A percentile compares a stretch with the other conserved stretches of the same genome.
Evolutionary conservation across 2,329 filamentous ascomycete species (phyloP).

Genomic region (Aureobasidium sp.): DNA sequence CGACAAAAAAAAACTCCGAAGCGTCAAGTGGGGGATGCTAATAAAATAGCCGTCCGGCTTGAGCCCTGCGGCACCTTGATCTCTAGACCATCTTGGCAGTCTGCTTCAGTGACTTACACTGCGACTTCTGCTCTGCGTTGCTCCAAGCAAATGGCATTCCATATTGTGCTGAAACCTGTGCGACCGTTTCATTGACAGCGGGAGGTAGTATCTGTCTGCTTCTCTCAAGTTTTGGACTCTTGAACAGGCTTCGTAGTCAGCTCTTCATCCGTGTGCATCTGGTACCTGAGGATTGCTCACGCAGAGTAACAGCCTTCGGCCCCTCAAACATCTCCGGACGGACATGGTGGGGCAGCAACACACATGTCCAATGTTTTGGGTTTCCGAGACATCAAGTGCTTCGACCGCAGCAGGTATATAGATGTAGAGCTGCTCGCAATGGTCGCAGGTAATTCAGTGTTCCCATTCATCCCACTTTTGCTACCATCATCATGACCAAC

Average conservation of each 20-base stretch:
- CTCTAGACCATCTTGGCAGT: not conserved
- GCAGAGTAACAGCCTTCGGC: slow-evolving; percentile 14
- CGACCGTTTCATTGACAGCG: too few relatives aligned
- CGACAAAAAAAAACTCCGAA: slow-evolving; percentile 9
- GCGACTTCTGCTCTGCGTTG: too few relatives aligned
- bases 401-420: slow-evolving; percentile 7
- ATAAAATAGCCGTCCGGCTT: slow-evolving; percentile 6
- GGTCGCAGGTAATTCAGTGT: not conserved
- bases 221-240: too few relatives aligned
- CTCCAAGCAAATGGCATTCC: too few relatives aligned
- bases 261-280: not conserved
- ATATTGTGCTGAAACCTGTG: too few relatives aligned
- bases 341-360: slow-evolving; percentile 10
- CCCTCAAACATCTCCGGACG: slow-evolving; percentile 14
- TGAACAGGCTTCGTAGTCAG: not conserved
- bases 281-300: slow-evolving; percentile 13
- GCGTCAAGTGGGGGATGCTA: slow-evolving; percentile 6
- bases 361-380: slow-evolving; percentile 5
- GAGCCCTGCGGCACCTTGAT: slow-evolving; percentile 12
- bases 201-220: too few relatives aligned
- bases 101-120: not conserved
- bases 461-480: not conserved
- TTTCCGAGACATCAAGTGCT: not conserved
- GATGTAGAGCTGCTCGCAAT: not conserved
- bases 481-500: slow-evolving; percentile 3